A percentile compares a stretch with the other conserved stretches of the same genome.
Conservation (phyloP, 164 flowering plant species). For the Malania oleifera region DNA sequence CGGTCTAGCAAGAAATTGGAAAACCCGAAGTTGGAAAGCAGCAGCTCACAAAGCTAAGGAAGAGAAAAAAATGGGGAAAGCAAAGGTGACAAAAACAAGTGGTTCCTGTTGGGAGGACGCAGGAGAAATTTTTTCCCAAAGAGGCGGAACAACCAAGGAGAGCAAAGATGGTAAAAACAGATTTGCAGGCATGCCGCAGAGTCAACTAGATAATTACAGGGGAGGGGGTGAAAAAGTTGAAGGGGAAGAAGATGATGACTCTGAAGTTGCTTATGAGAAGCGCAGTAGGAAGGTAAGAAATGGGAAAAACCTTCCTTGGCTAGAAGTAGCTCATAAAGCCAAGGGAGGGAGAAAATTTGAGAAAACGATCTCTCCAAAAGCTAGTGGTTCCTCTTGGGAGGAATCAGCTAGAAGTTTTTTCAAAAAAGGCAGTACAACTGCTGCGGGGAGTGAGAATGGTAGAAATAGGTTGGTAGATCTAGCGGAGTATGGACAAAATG, state of each 20-base stretch:
- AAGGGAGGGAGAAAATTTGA: background rate
- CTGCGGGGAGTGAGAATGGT: slow-evolving; percentile 14
- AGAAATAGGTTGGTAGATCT: slow-evolving; percentile 9
- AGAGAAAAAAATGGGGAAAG: slow-evolving; percentile 22
- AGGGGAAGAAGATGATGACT: background rate
- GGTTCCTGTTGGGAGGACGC: slow-evolving; percentile 60
- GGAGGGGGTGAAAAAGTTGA: background rate
- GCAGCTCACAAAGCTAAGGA: slow-evolving; percentile 25
- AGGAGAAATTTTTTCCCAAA: slow-evolving; percentile 23
- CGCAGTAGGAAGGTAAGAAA: background rate
- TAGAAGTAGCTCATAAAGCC: background rate
- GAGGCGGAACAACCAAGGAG: background rate
- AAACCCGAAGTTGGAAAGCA: slow-evolving; percentile 58
- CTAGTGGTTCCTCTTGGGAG: slow-evolving; percentile 14
- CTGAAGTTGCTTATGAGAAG: background rate
- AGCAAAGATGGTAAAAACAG: background rate
- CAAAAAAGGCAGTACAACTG: slow-evolving; percentile 1
- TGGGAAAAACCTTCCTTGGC: background rate
- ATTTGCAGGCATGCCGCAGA: background rate
- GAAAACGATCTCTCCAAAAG: slow-evolving; percentile 5
- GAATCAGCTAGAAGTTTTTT: slow-evolving; percentile 13
- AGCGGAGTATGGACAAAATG: slow-evolving; percentile 8
- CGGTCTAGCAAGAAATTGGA: slow-evolving; percentile 16
- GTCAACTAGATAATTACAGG: background rate
- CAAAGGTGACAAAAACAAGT: slow-evolving; percentile 10